These are phyloP conservation scores for Chenopodium formosanum DNA, from an alignment of 148 eudicot genomes.

Conservation along the genomic window DNA sequence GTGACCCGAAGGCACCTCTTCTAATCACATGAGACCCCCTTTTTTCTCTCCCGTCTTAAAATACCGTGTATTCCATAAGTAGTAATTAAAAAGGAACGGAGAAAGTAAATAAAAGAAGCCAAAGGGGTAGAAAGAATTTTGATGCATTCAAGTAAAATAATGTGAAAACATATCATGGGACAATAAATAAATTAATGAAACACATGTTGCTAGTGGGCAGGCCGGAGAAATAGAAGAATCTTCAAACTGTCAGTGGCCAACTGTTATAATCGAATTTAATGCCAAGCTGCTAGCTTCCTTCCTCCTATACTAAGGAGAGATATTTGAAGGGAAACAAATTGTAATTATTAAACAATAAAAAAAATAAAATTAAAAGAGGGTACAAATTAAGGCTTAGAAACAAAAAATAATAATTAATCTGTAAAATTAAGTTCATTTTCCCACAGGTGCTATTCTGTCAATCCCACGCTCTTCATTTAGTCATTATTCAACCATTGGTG, in stretches of 20 bases:
- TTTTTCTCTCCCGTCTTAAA: too few species aligned
- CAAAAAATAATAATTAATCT: too few species aligned
- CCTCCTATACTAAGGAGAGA: not conserved
- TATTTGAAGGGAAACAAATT: not conserved
- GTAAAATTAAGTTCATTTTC: not conserved
- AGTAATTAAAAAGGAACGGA: too few species aligned
- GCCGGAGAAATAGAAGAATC: not conserved
- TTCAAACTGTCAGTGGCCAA: conserved; percentile 24
- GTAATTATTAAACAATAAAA: not conserved
- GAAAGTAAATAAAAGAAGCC: not conserved
- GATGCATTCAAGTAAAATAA: conserved; percentile 17
- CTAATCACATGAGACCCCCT: too few species aligned
- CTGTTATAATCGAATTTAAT: conserved; percentile 14
- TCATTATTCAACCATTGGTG: too few species aligned
- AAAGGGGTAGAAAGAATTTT: not conserved
- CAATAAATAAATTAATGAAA: not conserved
- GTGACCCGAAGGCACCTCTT: too few species aligned
- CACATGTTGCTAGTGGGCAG: conserved; percentile 9
- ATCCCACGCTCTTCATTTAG: too few species aligned
- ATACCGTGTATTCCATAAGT: too few species aligned
- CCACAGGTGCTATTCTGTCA: not conserved
- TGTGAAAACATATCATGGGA: not conserved
- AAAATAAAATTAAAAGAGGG: too few species aligned
- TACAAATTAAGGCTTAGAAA: too few species aligned
- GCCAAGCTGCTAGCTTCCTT: conserved; percentile 6